Base-by-base conservation (phyloP, 2,329 filamentous ascomycete species). In the Fusarium sp. region DNA sequence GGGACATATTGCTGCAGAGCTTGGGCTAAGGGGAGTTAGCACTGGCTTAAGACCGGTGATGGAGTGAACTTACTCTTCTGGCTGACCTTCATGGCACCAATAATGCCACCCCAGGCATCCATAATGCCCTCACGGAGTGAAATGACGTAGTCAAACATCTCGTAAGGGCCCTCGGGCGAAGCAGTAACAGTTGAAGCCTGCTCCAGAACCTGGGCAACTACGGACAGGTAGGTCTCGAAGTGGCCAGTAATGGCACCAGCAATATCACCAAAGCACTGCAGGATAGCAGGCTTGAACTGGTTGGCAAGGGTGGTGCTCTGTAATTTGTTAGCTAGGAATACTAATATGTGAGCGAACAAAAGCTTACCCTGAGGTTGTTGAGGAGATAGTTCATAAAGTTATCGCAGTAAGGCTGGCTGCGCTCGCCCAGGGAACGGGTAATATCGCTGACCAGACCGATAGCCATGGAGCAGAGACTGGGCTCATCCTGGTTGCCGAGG, bases 191-290 rank as follows among this genome's bases (percentile, higher is more conserved):
- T 91, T 20, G 95, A 93, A 64, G 96, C 96, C 83, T 98, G 96
- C 84, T 98, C 94, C 72, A 99, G 88, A 17, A 99, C 96, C 81
- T 96, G 93, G 27, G 94, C 96, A 67, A 99, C 96, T 53, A 98
- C 94, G 5, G 92, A 90, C 36, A 99, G 88, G 80, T 99, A 99
- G 0, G 92, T 94, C 85, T 98, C 95, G 75, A 99, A 99, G 78
- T 94, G 91, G 31, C 93, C 94, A 71, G 93, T 91, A 77, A 99
- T 99, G 59, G 96, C 95, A 78, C 95, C 94, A 42, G 96, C 96
- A 84, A 99, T 98, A 80, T 99, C 96, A 68, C 96, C 96, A 80
- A 99, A 99, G 82, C 95, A 98, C 84, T 98, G 96, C 64, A 99
- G 89, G 74, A 99, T 99, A 31, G 96, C 95, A 51, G 96, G 96